These are phyloP conservation scores for Cladorrhinum sp. DNA, from an alignment of 2,329 filamentous ascomycete genomes.

Conservation along the genomic window DNA sequence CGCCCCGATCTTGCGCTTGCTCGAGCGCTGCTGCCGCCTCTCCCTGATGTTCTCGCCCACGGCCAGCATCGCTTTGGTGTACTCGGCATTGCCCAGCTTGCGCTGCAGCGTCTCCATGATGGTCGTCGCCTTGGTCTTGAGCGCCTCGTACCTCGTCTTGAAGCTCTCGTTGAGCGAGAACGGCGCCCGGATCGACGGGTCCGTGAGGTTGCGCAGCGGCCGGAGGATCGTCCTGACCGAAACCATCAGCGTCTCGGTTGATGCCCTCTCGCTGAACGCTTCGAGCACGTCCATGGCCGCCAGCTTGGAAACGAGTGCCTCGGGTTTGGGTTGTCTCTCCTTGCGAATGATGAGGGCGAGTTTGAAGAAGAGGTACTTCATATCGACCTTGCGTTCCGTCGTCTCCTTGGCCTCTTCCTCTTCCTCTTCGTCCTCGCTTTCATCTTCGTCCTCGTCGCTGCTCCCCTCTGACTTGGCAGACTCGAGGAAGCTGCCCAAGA, in stretches of 20 bases:
- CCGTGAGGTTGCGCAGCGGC: conserved; percentile 77
- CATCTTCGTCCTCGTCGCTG: conserved; percentile 39
- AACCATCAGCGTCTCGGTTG: conserved; percentile 53
- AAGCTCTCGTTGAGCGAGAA: conserved; percentile 69
- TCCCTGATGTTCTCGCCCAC: conserved; percentile 71
- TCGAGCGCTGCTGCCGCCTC: conserved; percentile 69
- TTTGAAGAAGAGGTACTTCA: conserved; percentile 75
- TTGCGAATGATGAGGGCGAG: conserved; percentile 75
- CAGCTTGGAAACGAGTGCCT: conserved; percentile 68
- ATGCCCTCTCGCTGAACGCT: conserved; percentile 62
- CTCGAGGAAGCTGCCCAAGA: conserved; percentile 66
- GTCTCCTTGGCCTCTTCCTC: conserved; percentile 41
- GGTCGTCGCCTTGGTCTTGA: conserved; percentile 71
- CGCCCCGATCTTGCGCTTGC: conserved; percentile 86
- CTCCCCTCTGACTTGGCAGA: conserved; percentile 38
- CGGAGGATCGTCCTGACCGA: conserved; percentile 60
- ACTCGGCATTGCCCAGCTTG: conserved; percentile 76
- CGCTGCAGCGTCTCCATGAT: conserved; percentile 80
- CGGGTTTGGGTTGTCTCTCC: conserved; percentile 62
- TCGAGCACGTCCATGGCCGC: conserved; percentile 73
- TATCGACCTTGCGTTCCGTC: conserved; percentile 44
- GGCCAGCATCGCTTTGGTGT: conserved; percentile 68
- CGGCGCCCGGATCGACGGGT: conserved; percentile 69
- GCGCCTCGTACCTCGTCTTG: conserved; percentile 63
- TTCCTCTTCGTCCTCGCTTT: conserved; percentile 37